These are phyloP conservation scores for Copromyces sp. DNA, from an alignment of 495 filamentous ascomycete species.

Conservation along the genomic window DNA sequence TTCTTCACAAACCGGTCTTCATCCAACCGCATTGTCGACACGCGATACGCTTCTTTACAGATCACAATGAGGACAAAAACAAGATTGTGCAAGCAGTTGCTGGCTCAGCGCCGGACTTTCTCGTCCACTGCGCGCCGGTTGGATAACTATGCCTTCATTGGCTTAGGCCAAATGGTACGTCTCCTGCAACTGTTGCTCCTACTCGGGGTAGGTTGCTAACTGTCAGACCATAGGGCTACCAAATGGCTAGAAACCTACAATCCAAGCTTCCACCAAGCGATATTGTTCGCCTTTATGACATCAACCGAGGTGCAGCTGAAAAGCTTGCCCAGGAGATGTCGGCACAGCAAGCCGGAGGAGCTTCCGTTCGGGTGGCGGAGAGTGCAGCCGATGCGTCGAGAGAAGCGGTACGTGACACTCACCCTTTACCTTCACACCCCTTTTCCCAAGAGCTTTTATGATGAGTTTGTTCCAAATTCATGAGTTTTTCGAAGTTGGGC, in stretches of 20 bases:
- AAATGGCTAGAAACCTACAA: constrained; percentile 83
- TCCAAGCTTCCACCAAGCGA: constrained; percentile 62
- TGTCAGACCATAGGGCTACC: constrained; percentile 45
- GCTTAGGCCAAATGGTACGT: constrained; percentile 77
- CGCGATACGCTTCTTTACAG: background rate
- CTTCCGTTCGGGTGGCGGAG: constrained; percentile 46
- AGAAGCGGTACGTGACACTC: constrained; percentile 54
- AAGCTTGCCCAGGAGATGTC: constrained; percentile 52
- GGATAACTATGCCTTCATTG: constrained; percentile 74
- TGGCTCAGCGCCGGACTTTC: constrained; percentile 39
- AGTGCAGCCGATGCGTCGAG: constrained; percentile 54
- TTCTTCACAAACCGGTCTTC: background rate
- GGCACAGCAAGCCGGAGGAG: constrained; percentile 36
- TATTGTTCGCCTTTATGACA: constrained; percentile 60
- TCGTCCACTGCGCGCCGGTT: constrained; percentile 43
- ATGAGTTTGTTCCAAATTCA: constrained; percentile 45
- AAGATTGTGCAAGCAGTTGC: constrained; percentile 18
- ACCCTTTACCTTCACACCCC: background rate
- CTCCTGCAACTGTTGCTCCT: background rate
- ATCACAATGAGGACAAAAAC: constrained; percentile 23
- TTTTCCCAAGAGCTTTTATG: constrained; percentile 21
- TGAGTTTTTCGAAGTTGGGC: constrained; percentile 43
- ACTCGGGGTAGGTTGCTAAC: background rate
- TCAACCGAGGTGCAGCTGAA: constrained; percentile 51
- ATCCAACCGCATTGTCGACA: background rate